phyloP scores from a whole-genome alignment of 495 filamentous ascomycete genomes.

The Hyaloscypha bicolor region DNA sequence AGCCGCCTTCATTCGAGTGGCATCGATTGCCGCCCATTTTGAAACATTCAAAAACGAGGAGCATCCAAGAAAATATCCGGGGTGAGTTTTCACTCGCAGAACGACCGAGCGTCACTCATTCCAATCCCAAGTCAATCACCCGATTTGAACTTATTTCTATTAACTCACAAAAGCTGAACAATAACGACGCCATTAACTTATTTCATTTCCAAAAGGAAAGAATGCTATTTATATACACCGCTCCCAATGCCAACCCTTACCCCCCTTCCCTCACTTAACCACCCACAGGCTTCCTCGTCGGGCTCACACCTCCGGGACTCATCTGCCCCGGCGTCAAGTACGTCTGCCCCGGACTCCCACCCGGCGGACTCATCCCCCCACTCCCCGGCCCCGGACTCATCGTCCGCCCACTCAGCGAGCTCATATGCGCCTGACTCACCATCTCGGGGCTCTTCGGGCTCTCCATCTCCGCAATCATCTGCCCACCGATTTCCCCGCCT shows the following conservation, averaged over 20 bases:
- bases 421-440: conserved; percentile 2
- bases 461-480: conserved; percentile 21
- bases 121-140: no score
- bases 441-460: conserved; percentile 11
- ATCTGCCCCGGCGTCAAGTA: background rate
- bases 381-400: background rate
- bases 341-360: background rate
- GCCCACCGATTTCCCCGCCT: background rate
- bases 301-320: background rate
- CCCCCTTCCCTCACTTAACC: background rate
- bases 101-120: no score
- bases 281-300: background rate
- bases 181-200: background rate
- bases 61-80: no score
- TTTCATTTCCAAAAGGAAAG: background rate
- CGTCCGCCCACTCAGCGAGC: background rate
- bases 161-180: no score
- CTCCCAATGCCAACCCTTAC: background rate
- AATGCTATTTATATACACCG: background rate
- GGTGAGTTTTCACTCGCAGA: no score
- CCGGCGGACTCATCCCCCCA: no score
- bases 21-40: no score
- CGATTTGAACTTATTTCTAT: no score
- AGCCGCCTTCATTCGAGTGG: no score
- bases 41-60: no score